Evolutionary conservation across 768 basidiomycete species (phyloP).

Genomic region (Rhodotorula taiwanensis): DNA sequence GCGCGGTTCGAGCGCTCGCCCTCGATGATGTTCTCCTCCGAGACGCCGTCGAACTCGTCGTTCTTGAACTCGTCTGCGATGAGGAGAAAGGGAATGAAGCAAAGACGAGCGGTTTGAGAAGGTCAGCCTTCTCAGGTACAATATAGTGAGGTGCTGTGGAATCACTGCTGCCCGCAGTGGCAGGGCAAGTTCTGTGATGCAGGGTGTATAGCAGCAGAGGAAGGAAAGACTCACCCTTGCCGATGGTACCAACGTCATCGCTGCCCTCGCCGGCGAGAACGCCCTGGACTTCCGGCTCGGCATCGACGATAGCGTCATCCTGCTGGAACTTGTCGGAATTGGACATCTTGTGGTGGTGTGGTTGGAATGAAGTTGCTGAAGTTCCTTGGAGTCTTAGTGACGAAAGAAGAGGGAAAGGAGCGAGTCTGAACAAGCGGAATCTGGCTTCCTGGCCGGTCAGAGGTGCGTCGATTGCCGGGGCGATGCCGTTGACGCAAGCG

Average conservation of each 20-base stretch:
- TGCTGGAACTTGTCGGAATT: constrained; percentile 29
- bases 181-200: no score
- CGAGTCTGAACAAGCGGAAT: no score
- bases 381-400: not conserved
- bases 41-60: constrained; percentile 26
- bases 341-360: constrained; percentile 11
- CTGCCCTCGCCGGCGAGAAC: constrained; percentile 21
- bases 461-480: no score
- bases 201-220: not conserved
- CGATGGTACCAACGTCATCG: not conserved
- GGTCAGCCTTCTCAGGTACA: no score
- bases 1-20: constrained; percentile 6
- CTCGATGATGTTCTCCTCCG: constrained; percentile 28
- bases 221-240: constrained; percentile 1
- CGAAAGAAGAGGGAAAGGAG: not conserved
- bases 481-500: no score
- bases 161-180: no score
- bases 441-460: no score
- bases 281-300: not conserved
- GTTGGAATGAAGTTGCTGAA: no score
- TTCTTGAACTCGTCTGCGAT: constrained; percentile 12
- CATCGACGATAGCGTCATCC: constrained; percentile 28
- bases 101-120: not conserved
- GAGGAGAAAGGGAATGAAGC: no score
- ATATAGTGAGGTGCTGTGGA: no score